Percentiles rank a stretch among this genome's conserved stretches.
Evolutionary conservation across 345 rosid genomes (phyloP).

Genomic region (Toxicodendron radicans): DNA sequence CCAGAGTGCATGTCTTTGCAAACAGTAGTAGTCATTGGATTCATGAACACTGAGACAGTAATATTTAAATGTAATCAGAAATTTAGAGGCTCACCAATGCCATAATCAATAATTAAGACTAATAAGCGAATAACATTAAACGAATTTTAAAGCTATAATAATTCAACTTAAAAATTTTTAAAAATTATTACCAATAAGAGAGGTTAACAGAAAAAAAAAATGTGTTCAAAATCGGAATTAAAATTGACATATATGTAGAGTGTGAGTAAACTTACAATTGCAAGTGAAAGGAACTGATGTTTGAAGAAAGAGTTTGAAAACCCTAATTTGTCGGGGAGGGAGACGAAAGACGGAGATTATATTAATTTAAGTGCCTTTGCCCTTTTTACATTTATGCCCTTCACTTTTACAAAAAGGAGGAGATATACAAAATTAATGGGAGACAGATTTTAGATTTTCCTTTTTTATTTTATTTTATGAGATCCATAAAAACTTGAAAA

Average conservation of each 20-base stretch:
- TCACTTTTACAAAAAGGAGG: neutral
- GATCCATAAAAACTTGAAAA: too few relatives aligned
- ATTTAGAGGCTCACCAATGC: too few relatives aligned
- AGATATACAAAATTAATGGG: too few relatives aligned
- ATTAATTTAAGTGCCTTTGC: neutral
- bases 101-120: too few relatives aligned
- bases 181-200: too few relatives aligned
- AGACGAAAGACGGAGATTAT: neutral
- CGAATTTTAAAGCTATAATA: too few relatives aligned
- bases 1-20: neutral
- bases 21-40: neutral
- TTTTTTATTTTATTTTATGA: too few relatives aligned
- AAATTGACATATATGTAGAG: neutral
- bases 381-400: neutral
- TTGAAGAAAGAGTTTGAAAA: neutral
- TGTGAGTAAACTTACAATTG: slow-evolving; percentile 4
- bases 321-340: slow-evolving; percentile 29
- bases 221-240: neutral
- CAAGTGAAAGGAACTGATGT: neutral
- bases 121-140: too few relatives aligned
- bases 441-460: too few relatives aligned
- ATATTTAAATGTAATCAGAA: neutral
- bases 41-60: neutral
- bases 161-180: too few relatives aligned
- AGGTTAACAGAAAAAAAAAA: neutral